A percentile compares a stretch with the other conserved stretches of the same genome.
phyloP scores from a whole-genome alignment of 83 land plant species.

The Larix sibirica region DNA sequence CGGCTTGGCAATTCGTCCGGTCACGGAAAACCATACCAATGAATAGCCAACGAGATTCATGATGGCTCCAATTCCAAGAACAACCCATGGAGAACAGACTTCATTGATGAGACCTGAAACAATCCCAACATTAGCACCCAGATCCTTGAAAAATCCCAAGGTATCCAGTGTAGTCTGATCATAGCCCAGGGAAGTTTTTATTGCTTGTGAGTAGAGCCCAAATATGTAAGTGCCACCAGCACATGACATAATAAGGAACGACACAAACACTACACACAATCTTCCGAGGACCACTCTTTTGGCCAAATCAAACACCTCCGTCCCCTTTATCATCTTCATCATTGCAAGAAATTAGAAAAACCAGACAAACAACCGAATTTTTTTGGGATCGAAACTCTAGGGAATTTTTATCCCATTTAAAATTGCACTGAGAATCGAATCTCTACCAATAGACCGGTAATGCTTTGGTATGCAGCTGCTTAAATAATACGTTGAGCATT shows the following conservation, averaged over 20 bases:
- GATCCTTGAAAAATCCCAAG: slow-evolving; percentile 48
- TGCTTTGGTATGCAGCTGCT: no score
- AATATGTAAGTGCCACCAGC: slow-evolving; percentile 59
- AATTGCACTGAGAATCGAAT: no score
- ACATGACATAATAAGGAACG: slow-evolving; percentile 39
- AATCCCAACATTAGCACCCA: slow-evolving; percentile 56
- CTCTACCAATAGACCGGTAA: no score
- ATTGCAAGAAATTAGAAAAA: no score
- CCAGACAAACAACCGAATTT: no score
- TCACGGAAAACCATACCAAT: slow-evolving; percentile 55
- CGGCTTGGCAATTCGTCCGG: slow-evolving; percentile 37
- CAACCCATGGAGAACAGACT: slow-evolving; percentile 44
- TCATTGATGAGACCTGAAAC: slow-evolving; percentile 52
- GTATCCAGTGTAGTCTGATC: slow-evolving; percentile 51
- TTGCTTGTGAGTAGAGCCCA: slow-evolving; percentile 42
- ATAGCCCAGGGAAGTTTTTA: slow-evolving; percentile 47
- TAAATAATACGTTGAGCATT: no score
- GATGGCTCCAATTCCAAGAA: slow-evolving; percentile 43
- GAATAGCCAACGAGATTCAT: slow-evolving; percentile 49
- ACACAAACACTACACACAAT: slow-evolving; percentile 56
- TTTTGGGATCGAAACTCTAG: no score
- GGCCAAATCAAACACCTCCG: background rate
- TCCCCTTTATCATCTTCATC: background rate
- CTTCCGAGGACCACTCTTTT: slow-evolving; percentile 23
- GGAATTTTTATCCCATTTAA: no score